Evolutionary conservation across 2,329 filamentous ascomycete genomes (phyloP).

Genomic region (Aspergillus caelatus): DNA sequence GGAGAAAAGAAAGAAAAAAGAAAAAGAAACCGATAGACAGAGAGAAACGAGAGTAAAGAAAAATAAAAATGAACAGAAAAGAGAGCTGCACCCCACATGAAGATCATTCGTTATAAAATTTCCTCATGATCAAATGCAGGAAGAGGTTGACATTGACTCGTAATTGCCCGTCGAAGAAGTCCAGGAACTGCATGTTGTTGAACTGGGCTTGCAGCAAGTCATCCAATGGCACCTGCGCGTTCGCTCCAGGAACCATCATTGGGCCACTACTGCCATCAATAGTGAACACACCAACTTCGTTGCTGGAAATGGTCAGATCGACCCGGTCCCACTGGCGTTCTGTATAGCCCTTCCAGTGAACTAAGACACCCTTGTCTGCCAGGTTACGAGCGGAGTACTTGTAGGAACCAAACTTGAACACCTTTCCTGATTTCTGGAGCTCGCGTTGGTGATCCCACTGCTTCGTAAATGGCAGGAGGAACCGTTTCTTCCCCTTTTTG

Average conservation of each 20-base stretch:
- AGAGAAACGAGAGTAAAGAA: conserved; percentile 16
- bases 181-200: conserved; percentile 95
- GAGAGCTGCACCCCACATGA: conserved; percentile 12
- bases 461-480: conserved; percentile 94
- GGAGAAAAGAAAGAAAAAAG: conserved; percentile 4
- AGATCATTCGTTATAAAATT: conserved; percentile 74
- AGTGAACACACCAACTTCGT: conserved; percentile 91
- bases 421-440: conserved; percentile 85
- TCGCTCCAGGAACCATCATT: conserved; percentile 95
- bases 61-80: conserved; percentile 5
- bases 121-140: conserved; percentile 96
- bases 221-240: conserved; percentile 84
- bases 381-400: conserved; percentile 92
- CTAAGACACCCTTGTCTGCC: conserved; percentile 89
- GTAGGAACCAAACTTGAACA: conserved; percentile 96
- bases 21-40: not conserved
- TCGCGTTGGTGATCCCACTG: conserved; percentile 99
- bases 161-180: conserved; percentile 83
- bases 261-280: conserved; percentile 88
- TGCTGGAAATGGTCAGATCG: conserved; percentile 91
- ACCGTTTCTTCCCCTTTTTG: conserved; percentile 93
- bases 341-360: conserved; percentile 82
- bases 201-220: conserved; percentile 96
- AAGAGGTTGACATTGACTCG: conserved; percentile 95
- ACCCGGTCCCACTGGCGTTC: conserved; percentile 88